Conservation (phyloP, 345 rosid genomes). For the Gossypium turneri region DNA sequence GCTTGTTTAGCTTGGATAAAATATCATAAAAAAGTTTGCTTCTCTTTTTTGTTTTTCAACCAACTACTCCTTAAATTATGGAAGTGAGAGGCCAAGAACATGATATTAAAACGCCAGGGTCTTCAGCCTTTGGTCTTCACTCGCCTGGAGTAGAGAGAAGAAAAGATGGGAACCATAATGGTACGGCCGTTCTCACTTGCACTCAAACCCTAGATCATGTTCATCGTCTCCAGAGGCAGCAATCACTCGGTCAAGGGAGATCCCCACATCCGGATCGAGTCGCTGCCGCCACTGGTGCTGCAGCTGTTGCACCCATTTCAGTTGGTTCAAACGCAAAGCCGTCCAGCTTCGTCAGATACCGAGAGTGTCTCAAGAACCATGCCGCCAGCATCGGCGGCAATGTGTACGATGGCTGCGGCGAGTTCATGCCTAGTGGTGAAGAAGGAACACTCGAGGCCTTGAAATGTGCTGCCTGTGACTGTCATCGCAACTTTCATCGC, state of each 20-base stretch:
- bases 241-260: conserved; percentile 20
- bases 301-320: conserved; percentile 26
- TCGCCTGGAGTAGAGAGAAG: conserved; percentile 39
- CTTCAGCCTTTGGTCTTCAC: conserved; percentile 25
- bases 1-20: conserved; percentile 1
- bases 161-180: conserved; percentile 47
- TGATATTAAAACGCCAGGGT: conserved; percentile 30
- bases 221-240: conserved; percentile 24
- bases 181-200: conserved; percentile 35
- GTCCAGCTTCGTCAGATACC: conserved; percentile 35
- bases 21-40: neutral
- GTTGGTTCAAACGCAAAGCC: conserved; percentile 35
- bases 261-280: conserved; percentile 39
- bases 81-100: conserved; percentile 43
- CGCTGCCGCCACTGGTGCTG: conserved; percentile 18
- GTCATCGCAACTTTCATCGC: conserved; percentile 95
- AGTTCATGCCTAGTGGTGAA: conserved; percentile 95
- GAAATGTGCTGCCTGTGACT: conserved; percentile 88
- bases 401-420: conserved; percentile 86
- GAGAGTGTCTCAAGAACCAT: conserved; percentile 90
- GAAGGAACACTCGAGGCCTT: conserved; percentile 80
- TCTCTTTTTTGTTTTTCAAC: neutral
- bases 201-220: conserved; percentile 71
- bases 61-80: conserved; percentile 21
- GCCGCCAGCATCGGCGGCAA: conserved; percentile 79